Evolutionary conservation across 805 yeast species (phyloP), one percentile per base, ranked within the genome.

Genomic region (Lipomyces starkeyi): DNA sequence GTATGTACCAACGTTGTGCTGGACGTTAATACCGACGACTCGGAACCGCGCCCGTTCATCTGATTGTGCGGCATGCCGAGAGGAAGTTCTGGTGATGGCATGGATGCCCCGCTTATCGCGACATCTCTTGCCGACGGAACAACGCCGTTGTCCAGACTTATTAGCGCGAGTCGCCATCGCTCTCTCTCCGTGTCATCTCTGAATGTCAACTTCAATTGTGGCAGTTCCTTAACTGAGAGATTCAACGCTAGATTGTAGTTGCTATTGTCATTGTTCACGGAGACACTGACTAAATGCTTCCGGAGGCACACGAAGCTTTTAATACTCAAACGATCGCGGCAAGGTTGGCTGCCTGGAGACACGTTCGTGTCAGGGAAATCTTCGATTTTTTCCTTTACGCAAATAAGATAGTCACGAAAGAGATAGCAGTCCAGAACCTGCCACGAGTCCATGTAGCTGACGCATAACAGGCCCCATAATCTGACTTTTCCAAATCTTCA

Each of bases 341-440:
- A 34, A 2, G 53, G 62, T 3, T 37, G 54, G 40, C 49, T 53
- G 20, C 25, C 20, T 9, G 59, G 66, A 4, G 63, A 52, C 20
- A 22, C 22, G 29, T 14, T 25, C 43, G 25, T 43, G 55, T 35
- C 58, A 32, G 7, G 56, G 14, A 40, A 34, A 4, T 40, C 34
- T 11, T 35, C 63, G 27, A 49, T 9, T 14, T 49, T 43, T 20
- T 66, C 63, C 40, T 62, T 66, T 7, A 67, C 47, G 29, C 68
- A 63, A 4, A 67, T 49, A n/a, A 67, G 61, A 43, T 56, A 58
- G 58, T 67, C 70, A 2, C 43, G 52, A 32, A 67, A 67, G 11
- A 67, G 61, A 40, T 61, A 67, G 58, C 71, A 67, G 22, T 61
- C 35, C 5, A 67, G 71, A 8, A 52, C 20, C 43, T 60, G 62